A percentile compares a stretch with the other conserved stretches of the same genome.
Conservation (phyloP, 805 yeast genomes). For the Candida suzukii region DNA sequence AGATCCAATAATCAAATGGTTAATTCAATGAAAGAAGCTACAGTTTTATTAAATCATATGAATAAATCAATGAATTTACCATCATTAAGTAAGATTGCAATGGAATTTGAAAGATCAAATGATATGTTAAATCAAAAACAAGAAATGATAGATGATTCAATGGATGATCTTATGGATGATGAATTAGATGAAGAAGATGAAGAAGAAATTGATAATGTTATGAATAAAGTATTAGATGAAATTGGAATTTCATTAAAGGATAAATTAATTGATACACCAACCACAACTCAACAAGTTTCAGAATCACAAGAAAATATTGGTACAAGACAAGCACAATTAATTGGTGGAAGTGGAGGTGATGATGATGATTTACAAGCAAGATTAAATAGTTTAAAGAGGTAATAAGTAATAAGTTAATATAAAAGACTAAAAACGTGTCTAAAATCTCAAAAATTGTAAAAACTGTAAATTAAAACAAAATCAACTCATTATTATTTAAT, state of each 20-base stretch:
- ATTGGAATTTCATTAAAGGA: conserved; percentile 80
- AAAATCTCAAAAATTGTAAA: too few relatives aligned
- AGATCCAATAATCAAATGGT: conserved; percentile 95
- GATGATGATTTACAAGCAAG: conserved; percentile 90
- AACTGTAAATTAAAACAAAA: too few relatives aligned
- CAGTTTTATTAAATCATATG: conserved; percentile 77
- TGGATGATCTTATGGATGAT: conserved; percentile 93
- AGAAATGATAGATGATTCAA: conserved; percentile 97
- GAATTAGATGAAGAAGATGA: conserved; percentile 76
- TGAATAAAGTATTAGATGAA: conserved; percentile 88
- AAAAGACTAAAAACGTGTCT: too few relatives aligned
- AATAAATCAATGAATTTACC: conserved; percentile 88
- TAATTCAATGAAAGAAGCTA: conserved; percentile 89
- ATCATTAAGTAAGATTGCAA: conserved; percentile 79
- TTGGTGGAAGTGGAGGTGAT: conserved; percentile 33
- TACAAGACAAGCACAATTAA: conserved; percentile 28
- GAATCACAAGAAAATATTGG: too few relatives aligned
- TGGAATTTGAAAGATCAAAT: conserved; percentile 91
- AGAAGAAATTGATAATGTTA: conserved; percentile 86
- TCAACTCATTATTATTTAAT: too few relatives aligned
- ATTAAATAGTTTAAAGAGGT: conserved; percentile 69
- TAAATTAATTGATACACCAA: conserved; percentile 40
- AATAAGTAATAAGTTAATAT: background rate
- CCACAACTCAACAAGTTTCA: conserved; percentile 8
- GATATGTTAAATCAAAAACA: conserved; percentile 98